Evolutionary conservation across 2,329 filamentous ascomycete species (phyloP).

Genomic region (Didymella exigua): DNA sequence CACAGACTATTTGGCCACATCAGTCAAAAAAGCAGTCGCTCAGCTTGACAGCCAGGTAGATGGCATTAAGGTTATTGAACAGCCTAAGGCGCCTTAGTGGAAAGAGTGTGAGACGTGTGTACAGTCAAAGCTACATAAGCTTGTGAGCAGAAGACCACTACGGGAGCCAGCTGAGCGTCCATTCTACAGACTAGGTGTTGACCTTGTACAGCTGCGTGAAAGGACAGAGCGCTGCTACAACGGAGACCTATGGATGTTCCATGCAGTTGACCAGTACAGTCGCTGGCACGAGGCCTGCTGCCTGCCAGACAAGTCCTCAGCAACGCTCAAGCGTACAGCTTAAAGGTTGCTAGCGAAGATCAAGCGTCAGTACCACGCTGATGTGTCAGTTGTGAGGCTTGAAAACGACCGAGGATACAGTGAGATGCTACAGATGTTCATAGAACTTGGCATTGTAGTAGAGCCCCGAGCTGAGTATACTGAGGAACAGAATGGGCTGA

Average conservation of each 20-base stretch:
- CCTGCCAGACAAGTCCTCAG: neutral
- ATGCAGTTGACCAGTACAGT: constrained; percentile 6
- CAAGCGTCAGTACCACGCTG: constrained; percentile 5
- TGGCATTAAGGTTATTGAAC: neutral
- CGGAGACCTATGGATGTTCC: neutral
- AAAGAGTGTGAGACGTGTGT: neutral
- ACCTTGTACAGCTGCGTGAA: constrained; percentile 12
- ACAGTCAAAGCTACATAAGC: neutral
- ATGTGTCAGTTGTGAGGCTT: constrained; percentile 2
- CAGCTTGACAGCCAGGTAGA: too few relatives aligned
- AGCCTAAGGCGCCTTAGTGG: neutral
- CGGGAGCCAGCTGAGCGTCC: neutral
- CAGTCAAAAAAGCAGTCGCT: too few relatives aligned
- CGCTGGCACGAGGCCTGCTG: constrained; percentile 9
- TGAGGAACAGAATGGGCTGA: constrained; percentile 13
- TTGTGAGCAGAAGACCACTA: neutral
- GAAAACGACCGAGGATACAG: constrained; percentile 13
- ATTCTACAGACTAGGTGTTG: neutral
- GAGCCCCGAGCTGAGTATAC: constrained; percentile 6
- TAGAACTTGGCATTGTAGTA: constrained; percentile 9
- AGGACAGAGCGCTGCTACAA: constrained; percentile 14
- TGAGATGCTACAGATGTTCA: constrained; percentile 1
- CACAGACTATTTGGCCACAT: neutral
- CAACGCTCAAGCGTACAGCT: constrained; percentile 7
- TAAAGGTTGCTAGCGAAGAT: constrained; percentile 4